A percentile compares a stretch with the other conserved stretches of the same genome.
These are phyloP conservation scores for Toxoplasma gondii DNA, from an alignment of 169 alveolate genomes.

Conservation along the genomic window DNA sequence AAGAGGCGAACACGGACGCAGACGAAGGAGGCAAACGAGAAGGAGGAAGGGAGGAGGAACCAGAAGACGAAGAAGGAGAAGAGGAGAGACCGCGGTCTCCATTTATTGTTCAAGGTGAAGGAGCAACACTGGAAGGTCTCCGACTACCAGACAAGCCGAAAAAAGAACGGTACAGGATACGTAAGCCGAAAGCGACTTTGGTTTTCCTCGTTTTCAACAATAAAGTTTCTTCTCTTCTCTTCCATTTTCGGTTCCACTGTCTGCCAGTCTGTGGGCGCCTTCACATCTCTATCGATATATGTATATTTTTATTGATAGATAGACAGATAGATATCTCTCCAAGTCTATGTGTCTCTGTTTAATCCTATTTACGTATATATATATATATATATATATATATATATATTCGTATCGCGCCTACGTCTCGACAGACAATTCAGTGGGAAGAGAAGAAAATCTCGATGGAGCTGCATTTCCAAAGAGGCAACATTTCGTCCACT, in stretches of 20 bases:
- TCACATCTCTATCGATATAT: no score
- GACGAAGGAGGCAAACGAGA: neutral
- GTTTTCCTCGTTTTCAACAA: no score
- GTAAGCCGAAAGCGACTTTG: neutral
- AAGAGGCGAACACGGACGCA: neutral
- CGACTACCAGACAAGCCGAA: neutral
- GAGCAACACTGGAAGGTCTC: neutral
- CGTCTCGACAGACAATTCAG: neutral
- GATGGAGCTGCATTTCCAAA: neutral
- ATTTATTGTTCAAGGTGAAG: neutral
- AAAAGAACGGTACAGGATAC: slow-evolving; percentile 2
- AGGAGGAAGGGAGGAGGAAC: neutral
- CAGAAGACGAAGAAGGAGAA: neutral
- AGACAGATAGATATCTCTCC: no score
- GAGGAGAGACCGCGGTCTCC: neutral
- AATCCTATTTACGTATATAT: neutral
- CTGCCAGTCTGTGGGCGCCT: no score
- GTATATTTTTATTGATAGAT: no score
- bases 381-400: neutral
- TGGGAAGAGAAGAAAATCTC: neutral
- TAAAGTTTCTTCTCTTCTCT: no score
- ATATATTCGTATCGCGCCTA: no score
- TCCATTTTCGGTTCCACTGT: no score
- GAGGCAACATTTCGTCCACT: neutral
- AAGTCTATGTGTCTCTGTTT: no score